Evolutionary conservation across 2,329 filamentous ascomycete genomes (phyloP).

Genomic region (Colletotrichum abscissum): DNA sequence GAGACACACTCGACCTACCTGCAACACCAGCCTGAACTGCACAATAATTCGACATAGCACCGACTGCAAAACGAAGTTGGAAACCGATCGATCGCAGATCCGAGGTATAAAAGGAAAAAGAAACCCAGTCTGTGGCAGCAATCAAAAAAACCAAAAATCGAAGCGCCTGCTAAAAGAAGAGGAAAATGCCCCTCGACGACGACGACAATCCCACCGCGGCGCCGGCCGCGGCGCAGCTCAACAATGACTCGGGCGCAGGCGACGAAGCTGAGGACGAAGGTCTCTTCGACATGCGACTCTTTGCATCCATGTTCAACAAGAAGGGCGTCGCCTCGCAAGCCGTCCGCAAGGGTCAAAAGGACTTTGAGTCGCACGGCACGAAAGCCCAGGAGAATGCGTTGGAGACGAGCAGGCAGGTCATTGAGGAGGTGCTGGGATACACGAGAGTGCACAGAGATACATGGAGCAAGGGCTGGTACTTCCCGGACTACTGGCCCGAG

Average conservation of each 20-base stretch:
- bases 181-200: constrained; percentile 52
- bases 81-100: neutral
- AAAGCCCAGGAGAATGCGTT: constrained; percentile 82
- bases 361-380: constrained; percentile 95
- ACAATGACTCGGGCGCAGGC: constrained; percentile 37
- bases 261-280: constrained; percentile 80
- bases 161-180: neutral
- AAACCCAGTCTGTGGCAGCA: neutral
- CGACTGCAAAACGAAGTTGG: neutral
- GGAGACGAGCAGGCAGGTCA: constrained; percentile 83
- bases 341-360: constrained; percentile 94
- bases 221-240: constrained; percentile 37
- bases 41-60: neutral
- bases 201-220: constrained; percentile 54
- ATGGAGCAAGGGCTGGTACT: constrained; percentile 79
- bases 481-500: constrained; percentile 67
- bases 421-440: constrained; percentile 87
- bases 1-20: neutral
- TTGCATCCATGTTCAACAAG: constrained; percentile 64
- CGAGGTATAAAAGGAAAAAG: neutral
- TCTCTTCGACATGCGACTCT: constrained; percentile 87
- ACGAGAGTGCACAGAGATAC: constrained; percentile 79
- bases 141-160: neutral
- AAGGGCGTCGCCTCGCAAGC: constrained; percentile 67
- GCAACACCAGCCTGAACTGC: neutral